phyloP scores from a whole-genome alignment of 2,329 filamentous ascomycete species.

The Aspergillus fumigatiaffinis region DNA sequence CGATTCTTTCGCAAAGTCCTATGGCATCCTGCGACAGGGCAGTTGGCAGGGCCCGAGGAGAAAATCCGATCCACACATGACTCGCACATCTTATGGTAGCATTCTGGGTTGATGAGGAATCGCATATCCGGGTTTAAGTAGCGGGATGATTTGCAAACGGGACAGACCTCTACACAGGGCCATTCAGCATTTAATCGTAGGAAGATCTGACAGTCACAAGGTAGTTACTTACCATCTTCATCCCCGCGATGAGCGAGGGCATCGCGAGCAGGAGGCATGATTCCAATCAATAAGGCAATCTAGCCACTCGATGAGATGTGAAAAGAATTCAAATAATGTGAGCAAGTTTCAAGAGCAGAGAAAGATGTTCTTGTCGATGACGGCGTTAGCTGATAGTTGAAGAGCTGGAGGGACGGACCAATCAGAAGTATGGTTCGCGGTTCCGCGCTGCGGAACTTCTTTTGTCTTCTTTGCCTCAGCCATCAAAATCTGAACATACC shows the following conservation, averaged over 20 bases:
- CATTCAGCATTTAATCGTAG: slow-evolving; percentile 13
- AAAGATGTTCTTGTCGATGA: neutral
- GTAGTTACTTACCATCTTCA: slow-evolving; percentile 36
- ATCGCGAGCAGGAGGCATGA: slow-evolving; percentile 31
- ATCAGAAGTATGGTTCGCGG: slow-evolving; percentile 12
- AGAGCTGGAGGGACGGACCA: slow-evolving; percentile 13
- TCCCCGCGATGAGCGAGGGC: slow-evolving; percentile 34
- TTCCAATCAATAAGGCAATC: slow-evolving; percentile 2
- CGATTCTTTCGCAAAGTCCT: slow-evolving; percentile 79
- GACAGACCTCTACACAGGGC: slow-evolving; percentile 68
- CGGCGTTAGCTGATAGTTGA: slow-evolving; percentile 7
- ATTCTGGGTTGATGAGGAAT: slow-evolving; percentile 96
- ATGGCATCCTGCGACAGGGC: slow-evolving; percentile 83
- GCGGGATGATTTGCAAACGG: slow-evolving; percentile 92
- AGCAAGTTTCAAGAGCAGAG: neutral
- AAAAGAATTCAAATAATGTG: neutral
- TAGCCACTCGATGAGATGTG: neutral
- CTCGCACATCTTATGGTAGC: slow-evolving; percentile 98
- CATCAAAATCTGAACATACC: neutral
- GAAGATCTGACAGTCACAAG: neutral
- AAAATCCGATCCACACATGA: slow-evolving; percentile 95
- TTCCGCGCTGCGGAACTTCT: slow-evolving; percentile 8
- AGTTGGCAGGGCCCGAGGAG: slow-evolving; percentile 83
- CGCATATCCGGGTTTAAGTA: slow-evolving; percentile 93
- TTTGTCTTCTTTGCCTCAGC: slow-evolving; percentile 6